Conservation (phyloP, 495 filamentous ascomycete genomes). For the Xylaria nigripes region DNA sequence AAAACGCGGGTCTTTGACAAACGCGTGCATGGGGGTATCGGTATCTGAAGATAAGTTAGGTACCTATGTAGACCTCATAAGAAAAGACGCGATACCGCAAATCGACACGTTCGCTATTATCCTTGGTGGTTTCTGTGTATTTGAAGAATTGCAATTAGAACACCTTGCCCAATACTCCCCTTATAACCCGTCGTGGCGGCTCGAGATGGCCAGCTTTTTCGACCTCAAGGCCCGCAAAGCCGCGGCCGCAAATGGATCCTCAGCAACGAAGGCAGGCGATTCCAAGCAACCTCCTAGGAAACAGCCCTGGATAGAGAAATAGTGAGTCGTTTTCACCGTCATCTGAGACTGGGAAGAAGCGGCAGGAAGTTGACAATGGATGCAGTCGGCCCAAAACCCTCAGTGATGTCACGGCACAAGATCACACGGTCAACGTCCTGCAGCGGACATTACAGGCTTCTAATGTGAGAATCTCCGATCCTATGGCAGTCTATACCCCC, state of each 20-base stretch:
- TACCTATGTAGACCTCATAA: neutral
- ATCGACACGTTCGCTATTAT: neutral
- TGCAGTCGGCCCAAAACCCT: constrained; percentile 83
- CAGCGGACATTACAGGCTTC: constrained; percentile 88
- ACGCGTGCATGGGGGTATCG: neutral
- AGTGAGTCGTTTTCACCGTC: constrained; percentile 49
- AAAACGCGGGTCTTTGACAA: neutral
- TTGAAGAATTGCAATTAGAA: neutral
- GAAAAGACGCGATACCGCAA: neutral
- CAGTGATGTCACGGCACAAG: constrained; percentile 93
- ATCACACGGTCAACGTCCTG: constrained; percentile 90
- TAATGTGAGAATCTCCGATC: constrained; percentile 50
- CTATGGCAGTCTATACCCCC: neutral
- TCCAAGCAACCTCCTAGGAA: constrained; percentile 54
- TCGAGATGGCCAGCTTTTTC: constrained; percentile 77
- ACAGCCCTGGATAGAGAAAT: constrained; percentile 99
- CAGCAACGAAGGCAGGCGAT: constrained; percentile 41
- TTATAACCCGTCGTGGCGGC: neutral
- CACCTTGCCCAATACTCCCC: neutral
- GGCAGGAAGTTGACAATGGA: constrained; percentile 13
- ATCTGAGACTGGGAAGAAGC: neutral
- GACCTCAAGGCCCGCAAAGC: constrained; percentile 88
- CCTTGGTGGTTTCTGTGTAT: neutral
- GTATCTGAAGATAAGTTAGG: too few relatives aligned
- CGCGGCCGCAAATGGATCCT: constrained; percentile 53